Conservation (phyloP, 2,329 filamentous ascomycete species). For the Clonostachys rosea region DNA sequence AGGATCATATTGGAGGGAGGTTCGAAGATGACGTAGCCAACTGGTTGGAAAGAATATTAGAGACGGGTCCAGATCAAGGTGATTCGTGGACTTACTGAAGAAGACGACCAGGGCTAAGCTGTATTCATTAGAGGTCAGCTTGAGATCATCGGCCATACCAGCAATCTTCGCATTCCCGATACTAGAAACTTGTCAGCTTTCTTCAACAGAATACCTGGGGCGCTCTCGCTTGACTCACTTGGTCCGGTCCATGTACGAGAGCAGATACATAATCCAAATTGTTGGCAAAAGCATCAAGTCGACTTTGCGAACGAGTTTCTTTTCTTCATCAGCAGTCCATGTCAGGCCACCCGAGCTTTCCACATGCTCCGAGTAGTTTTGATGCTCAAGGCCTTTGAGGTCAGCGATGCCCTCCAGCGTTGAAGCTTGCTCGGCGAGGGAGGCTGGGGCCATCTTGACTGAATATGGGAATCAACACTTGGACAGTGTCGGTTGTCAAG, state of each 20-base stretch:
- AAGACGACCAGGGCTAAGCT: slow-evolving; percentile 32
- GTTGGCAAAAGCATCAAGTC: slow-evolving; percentile 56
- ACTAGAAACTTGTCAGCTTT: slow-evolving; percentile 29
- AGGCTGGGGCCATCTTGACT: no score
- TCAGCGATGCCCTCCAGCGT: neutral
- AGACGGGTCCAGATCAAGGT: neutral
- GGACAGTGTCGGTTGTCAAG: no score
- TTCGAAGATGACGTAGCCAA: slow-evolving; percentile 50
- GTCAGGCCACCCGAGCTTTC: neutral
- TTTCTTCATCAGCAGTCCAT: slow-evolving; percentile 42
- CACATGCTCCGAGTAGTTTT: neutral
- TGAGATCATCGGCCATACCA: slow-evolving; percentile 39
- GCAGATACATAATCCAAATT: slow-evolving; percentile 20
- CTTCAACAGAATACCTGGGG: slow-evolving; percentile 28
- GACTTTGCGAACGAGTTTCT: slow-evolving; percentile 53
- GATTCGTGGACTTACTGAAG: neutral
- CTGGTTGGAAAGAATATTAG: slow-evolving; percentile 5
- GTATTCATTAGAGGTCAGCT: slow-evolving; percentile 26
- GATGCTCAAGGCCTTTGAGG: neutral
- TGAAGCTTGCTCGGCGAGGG: no score
- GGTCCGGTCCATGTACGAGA: slow-evolving; percentile 14
- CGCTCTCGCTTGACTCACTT: slow-evolving; percentile 5
- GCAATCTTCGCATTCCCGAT: slow-evolving; percentile 57
- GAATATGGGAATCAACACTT: no score
- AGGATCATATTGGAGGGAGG: slow-evolving; percentile 45